Evolutionary conservation across 2,329 filamentous ascomycete genomes (phyloP).

Genomic region (Penicillium vulpinum): DNA sequence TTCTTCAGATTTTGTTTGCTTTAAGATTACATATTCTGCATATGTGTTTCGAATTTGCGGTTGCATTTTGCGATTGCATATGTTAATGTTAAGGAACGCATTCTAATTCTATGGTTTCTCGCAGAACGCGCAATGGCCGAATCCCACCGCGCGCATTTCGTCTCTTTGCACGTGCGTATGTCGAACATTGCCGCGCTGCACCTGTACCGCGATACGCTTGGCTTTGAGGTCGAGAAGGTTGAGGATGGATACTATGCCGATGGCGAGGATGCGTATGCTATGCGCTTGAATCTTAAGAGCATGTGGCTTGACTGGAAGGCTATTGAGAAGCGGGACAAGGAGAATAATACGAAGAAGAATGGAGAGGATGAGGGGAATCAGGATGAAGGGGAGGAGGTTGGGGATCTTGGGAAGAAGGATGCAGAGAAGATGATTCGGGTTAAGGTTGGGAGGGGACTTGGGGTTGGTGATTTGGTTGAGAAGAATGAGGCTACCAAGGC

Average conservation of each 20-base stretch:
- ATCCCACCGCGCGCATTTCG: slow-evolving; percentile 85
- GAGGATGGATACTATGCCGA: slow-evolving; percentile 72
- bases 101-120: not conserved
- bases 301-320: slow-evolving; percentile 51
- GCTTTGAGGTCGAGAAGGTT: slow-evolving; percentile 78
- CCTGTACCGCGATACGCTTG: slow-evolving; percentile 88
- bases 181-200: slow-evolving; percentile 89
- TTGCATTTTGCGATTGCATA: not conserved
- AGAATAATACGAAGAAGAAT: slow-evolving; percentile 32
- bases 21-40: slow-evolving; percentile 4
- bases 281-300: slow-evolving; percentile 76
- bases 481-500: slow-evolving; percentile 43
- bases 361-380: slow-evolving; percentile 32
- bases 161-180: slow-evolving; percentile 92
- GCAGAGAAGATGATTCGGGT: slow-evolving; percentile 73
- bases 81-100: not conserved
- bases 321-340: slow-evolving; percentile 42
- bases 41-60: not conserved
- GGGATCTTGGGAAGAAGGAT: slow-evolving; percentile 59
- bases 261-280: slow-evolving; percentile 91
- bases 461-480: slow-evolving; percentile 65
- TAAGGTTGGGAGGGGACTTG: slow-evolving; percentile 76
- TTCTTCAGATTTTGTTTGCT: not conserved
- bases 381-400: slow-evolving; percentile 71
- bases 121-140: slow-evolving; percentile 94